Evolutionary conservation across 257 asterid species (phyloP), one percentile per base, ranked within the genome.

Genomic region (Gentiana dahurica): DNA sequence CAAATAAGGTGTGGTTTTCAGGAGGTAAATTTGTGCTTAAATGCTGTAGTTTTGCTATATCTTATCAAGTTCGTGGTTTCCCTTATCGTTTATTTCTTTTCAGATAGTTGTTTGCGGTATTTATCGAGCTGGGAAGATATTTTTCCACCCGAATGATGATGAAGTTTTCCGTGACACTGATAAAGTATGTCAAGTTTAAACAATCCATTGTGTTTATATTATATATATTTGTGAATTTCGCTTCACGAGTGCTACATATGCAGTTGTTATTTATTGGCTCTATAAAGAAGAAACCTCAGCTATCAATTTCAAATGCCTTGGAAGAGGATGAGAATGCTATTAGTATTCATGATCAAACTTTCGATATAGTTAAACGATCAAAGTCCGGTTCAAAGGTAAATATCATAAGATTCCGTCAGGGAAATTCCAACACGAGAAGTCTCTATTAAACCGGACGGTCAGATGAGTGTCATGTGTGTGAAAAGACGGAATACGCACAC

Each of bases 21-120:
- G 76, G 88, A 87, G 95, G 98, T 91, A 77, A 5, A 24, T 24
- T 24, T 24, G 24, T 54, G 52, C 61, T 0, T 56, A 49, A 53
- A 5, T 46, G 47, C 47, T 33, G 39, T 11, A 45, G 54, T 57
- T 53, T 53, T 41, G 33, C 45, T 15, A 55, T 54, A 34, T 49
- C 48, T 54, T 49, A 45, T 48, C 50, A 38, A 52, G 45, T 57
- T 53, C 68, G 48, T 53, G 59, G 24, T 24, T 24, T 24, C 24
- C 24, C 24, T 24, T 24, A 24, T 24, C 24, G 24, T 24, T 24
- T 24, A 24, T 24, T 24, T 24, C 24, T 24, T 38, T 65, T 36
- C 76, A 91, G 98, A 94, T 80, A 35, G 85, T 85, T 72, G 94
- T 87, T 69, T 87, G 95, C 75, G 96, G 98, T 48, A 83, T 87